phyloP scores from a whole-genome alignment of 2,329 filamentous ascomycete genomes.

The Penicillium sp. region DNA sequence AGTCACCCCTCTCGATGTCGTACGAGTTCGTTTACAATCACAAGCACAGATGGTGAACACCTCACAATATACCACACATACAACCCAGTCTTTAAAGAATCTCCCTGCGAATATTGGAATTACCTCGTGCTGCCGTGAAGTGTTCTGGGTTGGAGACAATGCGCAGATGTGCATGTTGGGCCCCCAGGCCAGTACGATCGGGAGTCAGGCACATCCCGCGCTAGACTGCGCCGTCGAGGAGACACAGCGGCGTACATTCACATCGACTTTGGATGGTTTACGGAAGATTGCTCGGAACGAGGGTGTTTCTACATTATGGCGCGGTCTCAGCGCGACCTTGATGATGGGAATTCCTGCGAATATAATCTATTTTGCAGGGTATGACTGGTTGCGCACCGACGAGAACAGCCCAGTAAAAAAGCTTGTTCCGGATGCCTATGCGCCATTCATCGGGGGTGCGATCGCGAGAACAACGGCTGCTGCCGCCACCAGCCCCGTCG shows the following conservation, averaged over 20 bases:
- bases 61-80: conserved; percentile 58
- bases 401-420: conserved; percentile 69
- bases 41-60: conserved; percentile 62
- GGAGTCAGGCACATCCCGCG: conserved; percentile 45
- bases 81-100: conserved; percentile 57
- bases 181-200: conserved; percentile 37
- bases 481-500: conserved; percentile 81
- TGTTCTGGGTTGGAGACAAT: conserved; percentile 92
- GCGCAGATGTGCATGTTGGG: conserved; percentile 78
- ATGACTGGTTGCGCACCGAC: conserved; percentile 87
- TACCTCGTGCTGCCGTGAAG: conserved; percentile 91
- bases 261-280: conserved; percentile 86
- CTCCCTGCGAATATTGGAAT: conserved; percentile 85
- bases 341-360: conserved; percentile 94
- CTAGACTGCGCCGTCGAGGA: conserved; percentile 85
- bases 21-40: conserved; percentile 90
- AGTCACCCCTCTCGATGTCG: conserved; percentile 96
- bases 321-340: conserved; percentile 89
- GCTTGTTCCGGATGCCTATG: conserved; percentile 66
- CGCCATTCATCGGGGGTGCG: conserved; percentile 78
- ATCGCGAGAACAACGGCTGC: conserved; percentile 78
- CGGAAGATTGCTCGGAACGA: conserved; percentile 95
- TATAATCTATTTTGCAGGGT: conserved; percentile 98
- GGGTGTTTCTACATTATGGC: conserved; percentile 82
- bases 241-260: conserved; percentile 78